Base-by-base conservation (phyloP, 129 eudicot species). In the Flaveria trinervia region DNA sequence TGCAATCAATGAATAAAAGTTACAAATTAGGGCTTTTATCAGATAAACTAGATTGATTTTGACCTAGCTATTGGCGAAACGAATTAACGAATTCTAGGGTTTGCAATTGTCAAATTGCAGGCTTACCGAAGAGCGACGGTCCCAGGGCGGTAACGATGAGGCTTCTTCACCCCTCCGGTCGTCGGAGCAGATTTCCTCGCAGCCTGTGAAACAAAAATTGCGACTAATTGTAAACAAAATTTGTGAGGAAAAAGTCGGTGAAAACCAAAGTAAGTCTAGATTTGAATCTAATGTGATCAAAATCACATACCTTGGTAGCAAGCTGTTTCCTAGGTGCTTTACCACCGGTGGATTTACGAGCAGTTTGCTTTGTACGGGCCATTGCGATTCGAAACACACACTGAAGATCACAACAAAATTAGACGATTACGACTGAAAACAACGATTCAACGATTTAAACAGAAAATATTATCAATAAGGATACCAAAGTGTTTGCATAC, bases 341-440 rank as follows among this genome's bases (percentile, higher is more conserved):
- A 20, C 97, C 97, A 73, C 94, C 94, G 9, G 97, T 91, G 3
- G 94, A 88, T 83, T 91, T 91, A 39, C 97, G 94, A 64, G 97
- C 97, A 23, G 97, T 91, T 70, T 91, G 97, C 84, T 91, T 91
- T 18, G 97, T 91, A 88, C 97, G 97, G 45, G 97, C 97, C 97
- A 91, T 91, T 28, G 65, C 72, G 7, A 7, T 50, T 76, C 66
- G 69, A 50, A 48, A 64, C 22, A 18, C 36, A 65, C 2, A 22
- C 66, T 65, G 73, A 64, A 64, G 5, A 36, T 36, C 8, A 36
- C 41, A 36, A 36, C 41, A 36, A 36, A 36, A 36, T 5, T 0
- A 36, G 0, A 5, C 39, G 39, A 36, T 36, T 36, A 36, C 41
- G 41, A 5, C 41, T 36, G 7, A 36, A 36, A 36, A 5, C 41